A percentile compares a stretch with the other conserved stretches of the same genome.
These are phyloP conservation scores for Diplodia intermedia DNA, from an alignment of 2,329 filamentous ascomycete species.

Conservation along the genomic window DNA sequence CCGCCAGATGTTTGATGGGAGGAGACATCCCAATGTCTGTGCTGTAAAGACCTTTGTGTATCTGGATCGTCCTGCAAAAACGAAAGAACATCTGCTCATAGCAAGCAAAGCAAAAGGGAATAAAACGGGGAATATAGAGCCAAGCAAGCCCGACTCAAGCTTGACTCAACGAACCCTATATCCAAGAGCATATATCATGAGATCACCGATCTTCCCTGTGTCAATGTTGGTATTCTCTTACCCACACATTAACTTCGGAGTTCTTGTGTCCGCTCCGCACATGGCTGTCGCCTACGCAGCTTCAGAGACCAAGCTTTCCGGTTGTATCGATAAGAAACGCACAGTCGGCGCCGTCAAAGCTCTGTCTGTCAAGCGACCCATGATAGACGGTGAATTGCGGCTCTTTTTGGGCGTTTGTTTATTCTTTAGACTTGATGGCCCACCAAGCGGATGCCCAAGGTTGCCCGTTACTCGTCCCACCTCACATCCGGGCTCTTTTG, in stretches of 20 bases:
- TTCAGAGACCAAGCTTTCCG: not conserved
- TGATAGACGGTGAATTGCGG: not conserved
- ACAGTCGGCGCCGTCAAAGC: not conserved
- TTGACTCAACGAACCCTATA: not conserved
- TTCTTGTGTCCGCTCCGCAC: not conserved
- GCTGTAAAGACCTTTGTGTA: too few relatives aligned
- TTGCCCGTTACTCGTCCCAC: not conserved
- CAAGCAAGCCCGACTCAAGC: not conserved
- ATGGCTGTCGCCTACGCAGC: not conserved
- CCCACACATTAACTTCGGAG: not conserved
- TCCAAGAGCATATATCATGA: not conserved
- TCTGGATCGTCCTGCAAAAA: not conserved
- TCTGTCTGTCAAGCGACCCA: not conserved
- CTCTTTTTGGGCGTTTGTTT: not conserved
- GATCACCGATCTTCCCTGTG: not conserved
- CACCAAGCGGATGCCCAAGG: too few relatives aligned
- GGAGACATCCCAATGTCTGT: too few relatives aligned
- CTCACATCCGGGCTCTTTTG: not conserved
- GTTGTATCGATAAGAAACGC: not conserved
- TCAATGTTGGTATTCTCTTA: not conserved
- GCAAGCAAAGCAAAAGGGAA: not conserved
- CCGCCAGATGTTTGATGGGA: not conserved
- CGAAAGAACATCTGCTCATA: not conserved
- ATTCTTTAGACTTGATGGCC: not conserved
- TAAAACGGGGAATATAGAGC: not conserved